A percentile compares a stretch with the other conserved stretches of the same genome.
These are phyloP conservation scores for Dipodascus geniculatus DNA, from an alignment of 805 yeast genomes.

Conservation along the genomic window DNA sequence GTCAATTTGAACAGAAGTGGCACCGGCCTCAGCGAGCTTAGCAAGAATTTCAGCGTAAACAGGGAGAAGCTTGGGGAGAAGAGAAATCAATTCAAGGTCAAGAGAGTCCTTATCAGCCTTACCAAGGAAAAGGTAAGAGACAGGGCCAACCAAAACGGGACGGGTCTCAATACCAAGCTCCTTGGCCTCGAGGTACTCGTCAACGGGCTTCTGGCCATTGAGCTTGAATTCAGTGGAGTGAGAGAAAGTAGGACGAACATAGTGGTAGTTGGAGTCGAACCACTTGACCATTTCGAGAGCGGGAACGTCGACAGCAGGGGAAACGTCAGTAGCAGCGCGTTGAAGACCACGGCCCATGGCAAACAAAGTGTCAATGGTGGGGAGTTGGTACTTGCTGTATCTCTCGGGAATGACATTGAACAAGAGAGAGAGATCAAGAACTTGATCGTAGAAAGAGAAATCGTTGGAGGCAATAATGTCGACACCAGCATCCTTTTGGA, in stretches of 20 bases:
- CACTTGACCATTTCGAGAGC: constrained; percentile 99
- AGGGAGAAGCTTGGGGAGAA: constrained; percentile 83
- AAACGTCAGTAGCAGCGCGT: constrained; percentile 81
- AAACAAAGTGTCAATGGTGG: constrained; percentile 82
- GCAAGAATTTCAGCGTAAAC: constrained; percentile 81
- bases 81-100: constrained; percentile 85
- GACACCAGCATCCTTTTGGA: constrained; percentile 94
- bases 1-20: constrained; percentile 87
- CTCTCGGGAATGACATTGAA: constrained; percentile 96
- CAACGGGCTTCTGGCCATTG: constrained; percentile 93
- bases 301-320: constrained; percentile 91
- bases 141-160: constrained; percentile 95
- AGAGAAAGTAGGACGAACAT: constrained; percentile 98
- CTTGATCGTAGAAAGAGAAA: constrained; percentile 97
- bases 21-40: constrained; percentile 91
- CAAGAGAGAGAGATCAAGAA: constrained; percentile 79
- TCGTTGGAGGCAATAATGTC: constrained; percentile 96
- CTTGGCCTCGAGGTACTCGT: constrained; percentile 96
- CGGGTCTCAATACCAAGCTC: constrained; percentile 91
- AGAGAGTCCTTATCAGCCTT: constrained; percentile 97
- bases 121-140: constrained; percentile 89
- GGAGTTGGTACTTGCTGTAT: constrained; percentile 83
- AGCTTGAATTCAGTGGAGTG: constrained; percentile 92
- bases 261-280: constrained; percentile 99
- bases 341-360: constrained; percentile 99